These are phyloP conservation scores for Debaryomyces hansenii DNA, from an alignment of 805 yeast genomes.

Conservation along the genomic window DNA sequence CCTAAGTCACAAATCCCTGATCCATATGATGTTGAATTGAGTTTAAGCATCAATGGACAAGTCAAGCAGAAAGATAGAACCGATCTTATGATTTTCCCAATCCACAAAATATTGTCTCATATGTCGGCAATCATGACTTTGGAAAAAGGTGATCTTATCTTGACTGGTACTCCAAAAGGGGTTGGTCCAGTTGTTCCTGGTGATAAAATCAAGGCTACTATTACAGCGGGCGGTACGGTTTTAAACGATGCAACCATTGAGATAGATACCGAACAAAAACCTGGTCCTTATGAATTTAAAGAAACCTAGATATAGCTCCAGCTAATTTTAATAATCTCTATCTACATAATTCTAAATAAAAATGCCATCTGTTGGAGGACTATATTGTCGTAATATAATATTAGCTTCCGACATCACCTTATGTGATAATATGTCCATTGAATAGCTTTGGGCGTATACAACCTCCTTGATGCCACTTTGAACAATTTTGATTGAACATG, in stretches of 20 bases:
- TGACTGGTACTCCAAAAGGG: conserved; percentile 98
- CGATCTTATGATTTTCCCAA: conserved; percentile 81
- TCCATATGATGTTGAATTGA: conserved; percentile 68
- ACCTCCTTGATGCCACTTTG: conserved; percentile 91
- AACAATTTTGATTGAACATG: conserved; percentile 93
- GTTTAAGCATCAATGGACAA: conserved; percentile 69
- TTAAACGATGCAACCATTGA: conserved; percentile 51
- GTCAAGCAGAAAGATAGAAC: conserved; percentile 74
- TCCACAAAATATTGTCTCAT: conserved; percentile 74
- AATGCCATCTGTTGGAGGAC: conserved; percentile 41
- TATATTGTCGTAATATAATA: conserved; percentile 57
- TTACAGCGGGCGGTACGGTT: conserved; percentile 54
- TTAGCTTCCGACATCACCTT: conserved; percentile 74
- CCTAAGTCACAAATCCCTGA: conserved; percentile 65
- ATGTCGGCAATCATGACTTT: conserved; percentile 90
- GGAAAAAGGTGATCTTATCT: conserved; percentile 83
- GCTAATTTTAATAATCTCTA: neutral
- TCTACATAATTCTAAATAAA: conserved; percentile 22
- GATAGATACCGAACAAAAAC: conserved; percentile 53
- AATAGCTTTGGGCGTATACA: conserved; percentile 87
- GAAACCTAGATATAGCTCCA: conserved; percentile 20
- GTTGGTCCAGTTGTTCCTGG: conserved; percentile 87
- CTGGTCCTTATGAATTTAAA: conserved; percentile 43
- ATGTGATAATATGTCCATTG: conserved; percentile 83
- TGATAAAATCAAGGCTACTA: conserved; percentile 66